Evolutionary conservation across 2,329 filamentous ascomycete genomes (phyloP).

Genomic region (Paecilomyces sp.): DNA sequence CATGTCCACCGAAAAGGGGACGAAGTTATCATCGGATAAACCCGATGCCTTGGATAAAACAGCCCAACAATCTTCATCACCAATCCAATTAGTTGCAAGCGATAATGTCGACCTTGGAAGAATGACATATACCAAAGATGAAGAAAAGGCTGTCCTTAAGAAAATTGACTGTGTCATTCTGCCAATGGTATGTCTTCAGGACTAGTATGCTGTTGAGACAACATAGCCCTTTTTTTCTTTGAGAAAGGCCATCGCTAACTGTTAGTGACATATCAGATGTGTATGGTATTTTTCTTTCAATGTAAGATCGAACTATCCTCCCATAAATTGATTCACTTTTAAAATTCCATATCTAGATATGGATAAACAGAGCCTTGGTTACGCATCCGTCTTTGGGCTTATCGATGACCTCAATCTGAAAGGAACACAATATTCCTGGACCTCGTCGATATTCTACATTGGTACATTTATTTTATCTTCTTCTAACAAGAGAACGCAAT

Average conservation of each 20-base stretch:
- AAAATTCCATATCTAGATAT: conserved; percentile 34
- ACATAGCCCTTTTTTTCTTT: no score
- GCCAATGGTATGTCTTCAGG: conserved; percentile 10
- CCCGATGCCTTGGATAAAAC: background rate
- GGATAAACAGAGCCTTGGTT: conserved; percentile 40
- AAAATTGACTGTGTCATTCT: conserved; percentile 17
- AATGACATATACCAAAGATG: conserved; percentile 5
- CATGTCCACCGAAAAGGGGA: background rate
- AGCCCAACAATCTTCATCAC: background rate
- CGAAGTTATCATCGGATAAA: background rate
- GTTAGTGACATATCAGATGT: conserved; percentile 23
- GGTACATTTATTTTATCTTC: conserved; percentile 13
- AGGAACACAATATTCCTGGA: conserved; percentile 44
- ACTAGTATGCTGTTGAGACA: no score
- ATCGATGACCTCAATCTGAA: conserved; percentile 40
- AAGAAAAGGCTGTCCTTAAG: conserved; percentile 11
- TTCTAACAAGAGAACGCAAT: background rate
- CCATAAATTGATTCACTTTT: background rate
- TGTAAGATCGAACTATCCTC: conserved; percentile 11
- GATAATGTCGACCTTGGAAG: background rate
- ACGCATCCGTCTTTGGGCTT: conserved; percentile 39
- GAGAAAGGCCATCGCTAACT: background rate
- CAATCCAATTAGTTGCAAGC: background rate
- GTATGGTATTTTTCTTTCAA: conserved; percentile 37
- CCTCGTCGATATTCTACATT: conserved; percentile 27